Evolutionary conservation across 805 yeast genomes (phyloP).

Genomic region (Spathaspora girioi): DNA sequence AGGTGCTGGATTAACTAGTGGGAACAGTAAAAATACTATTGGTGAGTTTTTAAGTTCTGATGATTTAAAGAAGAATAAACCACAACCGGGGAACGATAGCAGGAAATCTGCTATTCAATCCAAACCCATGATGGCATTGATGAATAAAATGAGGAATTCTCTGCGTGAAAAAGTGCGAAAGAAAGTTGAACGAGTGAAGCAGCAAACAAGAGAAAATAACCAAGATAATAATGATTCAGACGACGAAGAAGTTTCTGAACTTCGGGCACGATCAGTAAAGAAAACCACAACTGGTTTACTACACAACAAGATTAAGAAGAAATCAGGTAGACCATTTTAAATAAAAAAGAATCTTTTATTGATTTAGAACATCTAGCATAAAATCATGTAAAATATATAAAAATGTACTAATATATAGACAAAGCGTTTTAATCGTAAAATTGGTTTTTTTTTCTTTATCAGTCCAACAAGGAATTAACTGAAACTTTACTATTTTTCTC

Average conservation of each 20-base stretch:
- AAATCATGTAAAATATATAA: not conserved
- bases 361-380: not conserved
- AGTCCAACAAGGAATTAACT: constrained; percentile 20
- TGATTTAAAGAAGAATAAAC: constrained; percentile 4
- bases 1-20: constrained; percentile 25
- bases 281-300: constrained; percentile 13
- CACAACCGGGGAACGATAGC: not conserved
- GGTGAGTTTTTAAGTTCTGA: constrained; percentile 22
- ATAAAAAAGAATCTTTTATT: not conserved
- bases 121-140: constrained; percentile 34
- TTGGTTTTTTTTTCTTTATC: constrained; percentile 1
- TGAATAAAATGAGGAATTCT: constrained; percentile 32
- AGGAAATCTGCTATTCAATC: constrained; percentile 13
- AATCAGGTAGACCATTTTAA: constrained; percentile 11
- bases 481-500: constrained; percentile 15
- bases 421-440: too few species aligned
- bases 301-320: constrained; percentile 9
- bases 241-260: constrained; percentile 9
- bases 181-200: constrained; percentile 5
- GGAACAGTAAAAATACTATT: constrained; percentile 12
- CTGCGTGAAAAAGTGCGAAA: constrained; percentile 17
- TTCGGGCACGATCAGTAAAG: constrained; percentile 12
- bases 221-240: constrained; percentile 10
- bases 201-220: not conserved
- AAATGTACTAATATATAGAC: not conserved